Conservation (phyloP, 2,329 filamentous ascomycete genomes). For the Apiospora arundinis region DNA sequence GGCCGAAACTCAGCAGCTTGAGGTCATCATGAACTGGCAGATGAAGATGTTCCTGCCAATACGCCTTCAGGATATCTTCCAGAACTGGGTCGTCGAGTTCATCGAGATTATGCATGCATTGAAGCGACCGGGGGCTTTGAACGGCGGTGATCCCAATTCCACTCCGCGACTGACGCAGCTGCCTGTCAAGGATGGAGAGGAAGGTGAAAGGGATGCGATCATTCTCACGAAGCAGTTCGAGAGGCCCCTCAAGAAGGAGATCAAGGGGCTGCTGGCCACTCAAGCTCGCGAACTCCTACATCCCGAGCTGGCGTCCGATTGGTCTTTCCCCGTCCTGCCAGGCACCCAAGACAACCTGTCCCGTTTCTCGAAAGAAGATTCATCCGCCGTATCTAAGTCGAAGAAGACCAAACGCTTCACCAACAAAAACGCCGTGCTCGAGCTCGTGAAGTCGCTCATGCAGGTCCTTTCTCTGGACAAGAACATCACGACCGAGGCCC, state of each 20-base stretch:
- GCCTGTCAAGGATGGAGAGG: constrained; percentile 61
- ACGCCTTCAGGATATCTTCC: constrained; percentile 82
- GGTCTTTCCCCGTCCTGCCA: constrained; percentile 81
- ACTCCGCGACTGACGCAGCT: constrained; percentile 66
- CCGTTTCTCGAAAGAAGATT: constrained; percentile 32
- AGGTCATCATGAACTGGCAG: constrained; percentile 99
- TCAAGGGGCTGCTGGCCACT: constrained; percentile 78
- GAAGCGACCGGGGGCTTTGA: constrained; percentile 65
- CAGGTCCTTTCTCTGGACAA: constrained; percentile 92
- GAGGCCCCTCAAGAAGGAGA: constrained; percentile 88
- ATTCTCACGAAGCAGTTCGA: constrained; percentile 85
- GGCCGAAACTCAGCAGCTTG: constrained; percentile 73
- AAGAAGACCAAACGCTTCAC: constrained; percentile 29
- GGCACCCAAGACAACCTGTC: constrained; percentile 67
- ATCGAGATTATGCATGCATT: constrained; percentile 90
- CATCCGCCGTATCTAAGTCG: constrained; percentile 23
- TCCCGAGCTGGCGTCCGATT: constrained; percentile 85
- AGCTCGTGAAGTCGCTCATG: constrained; percentile 92
- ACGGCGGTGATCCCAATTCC: constrained; percentile 53
- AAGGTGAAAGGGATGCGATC: constrained; percentile 66
- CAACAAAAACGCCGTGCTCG: constrained; percentile 76
- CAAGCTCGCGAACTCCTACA: constrained; percentile 91
- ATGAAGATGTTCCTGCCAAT: constrained; percentile 86
- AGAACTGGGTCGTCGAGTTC: constrained; percentile 93
- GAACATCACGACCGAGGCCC: constrained; percentile 86